These are phyloP conservation scores for Dichomitus squalens DNA, from an alignment of 1,284 basidiomycete species.

Conservation along the genomic window DNA sequence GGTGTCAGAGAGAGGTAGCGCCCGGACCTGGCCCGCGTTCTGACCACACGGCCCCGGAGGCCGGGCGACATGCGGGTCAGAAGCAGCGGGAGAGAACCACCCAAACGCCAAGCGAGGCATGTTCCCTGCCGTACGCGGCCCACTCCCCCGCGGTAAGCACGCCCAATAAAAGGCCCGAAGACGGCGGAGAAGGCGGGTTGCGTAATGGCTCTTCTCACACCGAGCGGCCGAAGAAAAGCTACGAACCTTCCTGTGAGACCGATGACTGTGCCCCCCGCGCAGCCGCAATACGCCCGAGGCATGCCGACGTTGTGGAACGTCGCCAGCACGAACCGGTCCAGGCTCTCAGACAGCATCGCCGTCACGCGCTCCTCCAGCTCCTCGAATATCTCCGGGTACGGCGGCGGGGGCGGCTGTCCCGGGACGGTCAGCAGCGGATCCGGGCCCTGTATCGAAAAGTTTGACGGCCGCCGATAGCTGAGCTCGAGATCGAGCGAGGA, in stretches of 20 bases:
- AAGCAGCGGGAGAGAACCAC: conserved; percentile 27
- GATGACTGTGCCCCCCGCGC: conserved; percentile 55
- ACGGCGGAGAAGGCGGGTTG: conserved; percentile 7
- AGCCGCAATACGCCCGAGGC: conserved; percentile 67
- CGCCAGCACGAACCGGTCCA: conserved; percentile 67
- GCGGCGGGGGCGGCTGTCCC: conserved; percentile 20
- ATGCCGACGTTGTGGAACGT: conserved; percentile 79
- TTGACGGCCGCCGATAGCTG: conserved; percentile 6
- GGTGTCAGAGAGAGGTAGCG: neutral
- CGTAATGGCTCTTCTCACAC: conserved; percentile 13
- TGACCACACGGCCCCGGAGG: neutral
- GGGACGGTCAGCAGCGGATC: conserved; percentile 12
- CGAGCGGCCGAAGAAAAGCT: conserved; percentile 6
- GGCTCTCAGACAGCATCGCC: conserved; percentile 63
- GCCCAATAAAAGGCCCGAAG: conserved; percentile 10
- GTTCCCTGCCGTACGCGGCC: conserved; percentile 2
- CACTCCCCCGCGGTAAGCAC: neutral
- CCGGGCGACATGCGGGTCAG: neutral
- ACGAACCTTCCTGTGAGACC: conserved; percentile 33
- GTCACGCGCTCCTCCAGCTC: conserved; percentile 58
- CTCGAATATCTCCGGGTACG: conserved; percentile 65
- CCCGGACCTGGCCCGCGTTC: neutral
- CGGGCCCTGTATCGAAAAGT: conserved; percentile 3
- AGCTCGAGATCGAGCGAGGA: conserved; percentile 12
- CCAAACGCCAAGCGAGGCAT: conserved; percentile 9